Conservation (phyloP, 768 basidiomycete genomes). For the Russula sp. region DNA sequence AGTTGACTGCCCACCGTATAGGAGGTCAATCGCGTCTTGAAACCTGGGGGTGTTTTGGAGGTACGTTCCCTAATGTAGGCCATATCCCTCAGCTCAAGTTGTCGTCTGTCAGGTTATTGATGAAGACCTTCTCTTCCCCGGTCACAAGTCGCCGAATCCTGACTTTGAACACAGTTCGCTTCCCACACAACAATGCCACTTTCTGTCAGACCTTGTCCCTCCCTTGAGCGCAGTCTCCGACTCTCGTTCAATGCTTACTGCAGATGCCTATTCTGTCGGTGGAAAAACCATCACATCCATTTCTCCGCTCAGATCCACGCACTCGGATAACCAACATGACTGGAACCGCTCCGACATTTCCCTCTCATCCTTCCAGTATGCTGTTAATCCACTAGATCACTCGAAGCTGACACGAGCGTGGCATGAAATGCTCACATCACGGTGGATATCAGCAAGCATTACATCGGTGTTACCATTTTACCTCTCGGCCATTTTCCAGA, state of each 20-base stretch:
- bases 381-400: constrained; percentile 18
- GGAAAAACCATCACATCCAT: background rate
- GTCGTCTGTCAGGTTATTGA: constrained; percentile 49
- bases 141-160: constrained; percentile 22
- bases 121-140: constrained; percentile 69
- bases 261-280: background rate
- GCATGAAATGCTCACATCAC: constrained; percentile 22
- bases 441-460: constrained; percentile 19
- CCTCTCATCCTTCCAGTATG: background rate
- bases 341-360: background rate
- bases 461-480: constrained; percentile 23
- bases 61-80: constrained; percentile 32
- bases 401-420: constrained; percentile 21
- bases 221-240: background rate
- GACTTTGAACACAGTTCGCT: background rate
- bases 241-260: background rate
- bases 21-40: constrained; percentile 65
- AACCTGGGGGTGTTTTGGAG: constrained; percentile 58
- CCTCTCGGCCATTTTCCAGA: constrained; percentile 20
- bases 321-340: background rate
- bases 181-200: background rate
- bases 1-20: constrained; percentile 29
- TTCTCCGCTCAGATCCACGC: background rate
- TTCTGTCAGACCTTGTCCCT: background rate
- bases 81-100: background rate